Base-by-base conservation (phyloP, 305 asterid genomes). In the Withania somnifera region DNA sequence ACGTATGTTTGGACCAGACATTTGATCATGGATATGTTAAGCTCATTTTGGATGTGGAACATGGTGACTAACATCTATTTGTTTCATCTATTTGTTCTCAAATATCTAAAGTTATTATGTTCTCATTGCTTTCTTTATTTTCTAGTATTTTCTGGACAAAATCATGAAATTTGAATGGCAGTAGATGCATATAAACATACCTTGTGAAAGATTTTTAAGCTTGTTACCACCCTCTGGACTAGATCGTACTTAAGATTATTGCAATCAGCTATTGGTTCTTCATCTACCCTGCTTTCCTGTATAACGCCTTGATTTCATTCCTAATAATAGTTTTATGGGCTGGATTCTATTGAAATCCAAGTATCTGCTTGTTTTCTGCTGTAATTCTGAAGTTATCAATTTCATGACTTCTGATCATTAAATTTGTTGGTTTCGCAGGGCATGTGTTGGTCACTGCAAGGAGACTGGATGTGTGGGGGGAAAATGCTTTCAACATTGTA, bases 401-500 rank as follows among this genome's bases (percentile, higher is more conserved):
- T 73, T 69, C 78, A 45, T 67, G 56, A 26, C 57, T 61, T 86
- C 20, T 77, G 61, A 80, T 36, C 67, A 64, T 85, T 60, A 79
- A 75, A 83, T 57, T 85, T 84, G 61, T 79, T 86, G 85, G 78
- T 85, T 81, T 86, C 57, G 52, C 89, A 94, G 98, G 91, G 87
- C 85, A 83, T 94, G 98, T 84, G 88, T 94, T 78, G 89, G 85
- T 83, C 91, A 92, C 81, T 95, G 98, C 84, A 93, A 93, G 94
- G 89, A 93, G 89, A 95, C 94, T 85, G 98, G 98, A 81, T 94
- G 99, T 76, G 97, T 91, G 86, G 98, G 94, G 87, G 84, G 81
- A 60, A 87, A 86, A 83, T 95, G 98, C 87, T 93, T 93, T 86
- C 95, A 94, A 82, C 97, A 93, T 86, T 95, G 98, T 86, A 93